phyloP scores from a whole-genome alignment of 768 basidiomycete species.

The Cystofilobasidium ferigula region DNA sequence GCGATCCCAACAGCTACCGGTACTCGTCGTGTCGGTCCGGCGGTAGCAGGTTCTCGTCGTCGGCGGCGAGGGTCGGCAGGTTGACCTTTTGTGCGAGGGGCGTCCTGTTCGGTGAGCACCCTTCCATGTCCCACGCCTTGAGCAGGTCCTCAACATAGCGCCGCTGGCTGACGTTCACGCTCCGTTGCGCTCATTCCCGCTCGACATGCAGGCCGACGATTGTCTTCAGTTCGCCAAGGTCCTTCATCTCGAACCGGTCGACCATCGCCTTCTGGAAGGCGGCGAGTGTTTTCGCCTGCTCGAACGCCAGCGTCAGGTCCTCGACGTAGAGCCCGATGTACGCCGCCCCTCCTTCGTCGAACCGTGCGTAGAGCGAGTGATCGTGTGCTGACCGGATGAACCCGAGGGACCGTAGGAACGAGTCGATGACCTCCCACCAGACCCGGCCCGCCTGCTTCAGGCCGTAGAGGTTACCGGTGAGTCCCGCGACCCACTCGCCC shows the following conservation, averaged over 20 bases:
- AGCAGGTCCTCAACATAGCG: neutral
- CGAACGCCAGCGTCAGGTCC: neutral
- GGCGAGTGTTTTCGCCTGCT: neutral
- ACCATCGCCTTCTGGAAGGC: neutral
- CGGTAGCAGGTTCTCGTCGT: neutral
- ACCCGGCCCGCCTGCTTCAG: conserved; percentile 39
- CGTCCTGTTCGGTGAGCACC: neutral
- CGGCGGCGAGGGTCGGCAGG: neutral
- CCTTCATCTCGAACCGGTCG: neutral
- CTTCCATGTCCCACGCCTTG: neutral
- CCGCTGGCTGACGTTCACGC: neutral
- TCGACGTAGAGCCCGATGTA: neutral
- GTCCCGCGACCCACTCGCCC: conserved; percentile 27
- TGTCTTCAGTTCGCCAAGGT: neutral
- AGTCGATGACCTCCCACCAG: conserved; percentile 30
- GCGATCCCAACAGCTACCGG: neutral
- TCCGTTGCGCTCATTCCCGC: neutral
- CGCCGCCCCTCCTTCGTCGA: neutral
- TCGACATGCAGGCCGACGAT: neutral
- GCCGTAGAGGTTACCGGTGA: conserved; percentile 38
- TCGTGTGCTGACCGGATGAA: neutral
- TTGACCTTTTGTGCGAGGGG: neutral
- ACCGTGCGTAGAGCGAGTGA: neutral
- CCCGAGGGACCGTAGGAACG: neutral
- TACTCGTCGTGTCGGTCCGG: neutral